Base-by-base conservation (phyloP, 192 early-diverging fungal species). In the Coemansia sp. region DNA sequence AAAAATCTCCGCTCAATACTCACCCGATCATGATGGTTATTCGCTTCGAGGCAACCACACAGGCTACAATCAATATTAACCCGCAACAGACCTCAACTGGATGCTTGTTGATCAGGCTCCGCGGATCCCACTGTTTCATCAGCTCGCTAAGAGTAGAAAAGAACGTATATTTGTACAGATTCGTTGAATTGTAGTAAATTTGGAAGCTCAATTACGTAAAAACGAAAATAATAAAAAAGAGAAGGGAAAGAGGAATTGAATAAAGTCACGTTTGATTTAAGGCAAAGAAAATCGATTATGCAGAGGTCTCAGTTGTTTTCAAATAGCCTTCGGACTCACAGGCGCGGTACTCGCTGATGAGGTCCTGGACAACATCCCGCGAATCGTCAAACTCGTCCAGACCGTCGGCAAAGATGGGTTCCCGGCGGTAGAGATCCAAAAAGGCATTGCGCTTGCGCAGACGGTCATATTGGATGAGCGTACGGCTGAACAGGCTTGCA, bases 401-500 rank as follows among this genome's bases (percentile, higher is more conserved):
- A 20, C 82, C 82, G 62, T 93, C 92, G 0, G 88, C 75, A 76
- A 93, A 92, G 79, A 88, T 84, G 17, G 85, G 71, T 65, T 93
- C 90, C 59, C 91, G 87, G 60, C 88, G 85, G 74, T 97, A 99
- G 62, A 92, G 91, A 29, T 98, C 95, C 72, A 99, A 74, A 71
- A 97, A 99, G 10, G 95, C 97, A 61, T 95, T 95, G 42, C 97
- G 85, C 81, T 96, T 96, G 64, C 92, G 84, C 64, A 99, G 79
- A 34, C 90, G 82, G 75, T 98, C 95, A 69, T 92, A 98, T 68
- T 99, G 95, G 65, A 94, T 90, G 64, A 91, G 85, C 3, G 90
- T 95, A 37, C 95, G 85, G 62, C 89, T 92, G 72, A 99, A 96
- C 17, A 99, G 79, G 86, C 94, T 86, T 2, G 87, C 84, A 62